Conservation (phyloP, 179 eudicot genomes). For the Silene vulgaris region DNA sequence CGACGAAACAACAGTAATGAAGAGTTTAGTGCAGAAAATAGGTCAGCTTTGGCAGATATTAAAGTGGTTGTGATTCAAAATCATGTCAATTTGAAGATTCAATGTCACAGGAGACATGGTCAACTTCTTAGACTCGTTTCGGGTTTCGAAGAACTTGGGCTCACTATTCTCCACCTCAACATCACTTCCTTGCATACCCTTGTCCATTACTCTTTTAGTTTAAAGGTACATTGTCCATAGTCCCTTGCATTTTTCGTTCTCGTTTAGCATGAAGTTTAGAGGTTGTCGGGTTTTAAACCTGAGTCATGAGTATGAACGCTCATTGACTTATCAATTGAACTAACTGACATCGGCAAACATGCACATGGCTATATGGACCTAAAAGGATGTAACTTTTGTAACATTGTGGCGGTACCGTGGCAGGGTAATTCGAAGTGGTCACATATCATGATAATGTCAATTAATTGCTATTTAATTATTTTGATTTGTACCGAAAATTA, state of each 20-base stretch:
- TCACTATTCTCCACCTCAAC: conserved; percentile 43
- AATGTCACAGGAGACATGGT: conserved; percentile 37
- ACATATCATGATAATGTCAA: no score
- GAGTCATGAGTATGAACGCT: no score
- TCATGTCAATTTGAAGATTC: conserved; percentile 42
- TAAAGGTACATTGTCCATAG: conserved; percentile 29
- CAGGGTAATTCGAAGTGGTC: no score
- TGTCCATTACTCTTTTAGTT: conserved; percentile 43
- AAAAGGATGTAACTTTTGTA: no score
- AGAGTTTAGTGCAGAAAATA: conserved; percentile 32
- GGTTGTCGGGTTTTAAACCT: neutral
- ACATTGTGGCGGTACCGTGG: no score
- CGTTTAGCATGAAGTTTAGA: no score
- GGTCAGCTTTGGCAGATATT: conserved; percentile 30
- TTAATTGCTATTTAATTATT: no score
- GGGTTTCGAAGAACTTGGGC: conserved; percentile 40
- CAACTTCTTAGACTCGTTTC: conserved; percentile 35
- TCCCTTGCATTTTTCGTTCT: neutral
- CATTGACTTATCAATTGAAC: no score
- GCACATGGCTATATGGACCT: no score
- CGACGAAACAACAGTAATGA: conserved; percentile 14
- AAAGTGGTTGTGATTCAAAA: conserved; percentile 40
- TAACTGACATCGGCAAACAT: no score
- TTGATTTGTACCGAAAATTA: no score
- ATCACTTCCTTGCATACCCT: conserved; percentile 36